Base-by-base conservation (phyloP, 1,284 basidiomycete genomes). In the Naganishia cerealis region DNA sequence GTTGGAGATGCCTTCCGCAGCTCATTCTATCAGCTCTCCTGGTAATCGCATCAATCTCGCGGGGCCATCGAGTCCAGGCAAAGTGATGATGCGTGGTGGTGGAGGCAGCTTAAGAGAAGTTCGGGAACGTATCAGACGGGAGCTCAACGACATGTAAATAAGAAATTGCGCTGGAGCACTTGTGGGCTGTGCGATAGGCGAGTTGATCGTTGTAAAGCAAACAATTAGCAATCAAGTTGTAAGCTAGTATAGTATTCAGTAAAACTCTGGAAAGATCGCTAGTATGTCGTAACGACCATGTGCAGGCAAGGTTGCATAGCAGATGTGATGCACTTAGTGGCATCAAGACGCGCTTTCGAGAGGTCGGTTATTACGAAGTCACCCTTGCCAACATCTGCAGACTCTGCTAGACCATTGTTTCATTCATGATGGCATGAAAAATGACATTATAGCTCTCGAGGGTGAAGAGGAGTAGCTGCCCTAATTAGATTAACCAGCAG, bases 1-100 rank as follows among this genome's bases (percentile, higher is more conserved):
- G 80, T 63, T 82, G 42, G 79, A 81, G 68, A 79, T 81, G 77
- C 78, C 79, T 2, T 53, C 75, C 12, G 40, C 66, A 65, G 40
- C 53, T 70, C 40, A 74, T 69, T 26, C 74, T 72, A 15, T 73
- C 72, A 43, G 73, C 16, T 58, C 61, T 29, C 53, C 54, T 12
- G 66, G 55, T 7, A 55, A 33, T n/a, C 43, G 39, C 24, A 16
- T 39, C n/a, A 55, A 54, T 12, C 33, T 72, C 8, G 68, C 67
- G 0, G 72, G 72, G 1, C 72, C 72, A 0, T 69, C 75, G 12
- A 78, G 76, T 67, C 79, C 80, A 0, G 78, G 80, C 2, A 72
- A 76, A 38, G 71, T 71, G 16, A n/a, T 71, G 42, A 42, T 65
- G 4, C 26, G 77, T 77, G n/a, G 72, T 73, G 57, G 76, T 52